Conservation (phyloP, 1,284 basidiomycete species). For the Tranzscheliella williamsii region DNA sequence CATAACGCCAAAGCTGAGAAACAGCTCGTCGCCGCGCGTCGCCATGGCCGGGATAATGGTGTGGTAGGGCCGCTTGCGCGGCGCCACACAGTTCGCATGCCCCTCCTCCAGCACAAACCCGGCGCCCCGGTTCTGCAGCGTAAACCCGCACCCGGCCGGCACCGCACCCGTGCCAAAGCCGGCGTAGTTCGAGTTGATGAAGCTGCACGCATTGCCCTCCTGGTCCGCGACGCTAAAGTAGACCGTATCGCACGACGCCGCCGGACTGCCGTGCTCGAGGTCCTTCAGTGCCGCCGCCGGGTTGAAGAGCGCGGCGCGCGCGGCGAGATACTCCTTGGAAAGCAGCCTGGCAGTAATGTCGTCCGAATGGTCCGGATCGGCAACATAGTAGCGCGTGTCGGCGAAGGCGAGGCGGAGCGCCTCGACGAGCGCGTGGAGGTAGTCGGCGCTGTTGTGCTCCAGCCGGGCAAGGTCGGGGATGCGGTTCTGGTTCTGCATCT, state of each 20-base stretch:
- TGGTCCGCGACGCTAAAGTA: slow-evolving; percentile 75
- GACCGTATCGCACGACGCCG: slow-evolving; percentile 84
- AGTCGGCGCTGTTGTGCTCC: slow-evolving; percentile 84
- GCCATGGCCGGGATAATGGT: slow-evolving; percentile 94
- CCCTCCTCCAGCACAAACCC: slow-evolving; percentile 78
- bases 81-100: slow-evolving; percentile 73
- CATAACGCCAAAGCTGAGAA: slow-evolving; percentile 89
- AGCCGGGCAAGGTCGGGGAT: slow-evolving; percentile 74
- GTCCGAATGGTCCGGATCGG: slow-evolving; percentile 76
- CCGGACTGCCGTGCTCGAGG: slow-evolving; percentile 76
- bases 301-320: slow-evolving; percentile 80
- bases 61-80: slow-evolving; percentile 85
- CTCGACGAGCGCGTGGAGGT: slow-evolving; percentile 85
- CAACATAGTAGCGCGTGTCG: slow-evolving; percentile 84
- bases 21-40: slow-evolving; percentile 77
- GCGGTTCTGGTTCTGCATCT: slow-evolving; percentile 74
- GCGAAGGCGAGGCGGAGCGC: slow-evolving; percentile 73
- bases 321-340: slow-evolving; percentile 72
- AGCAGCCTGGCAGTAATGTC: slow-evolving; percentile 66
- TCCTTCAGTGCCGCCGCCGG: slow-evolving; percentile 69
- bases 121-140: slow-evolving; percentile 87
- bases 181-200: slow-evolving; percentile 83
- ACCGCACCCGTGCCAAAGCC: slow-evolving; percentile 71
- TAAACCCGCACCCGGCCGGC: slow-evolving; percentile 91
- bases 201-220: slow-evolving; percentile 91